Base-by-base conservation (phyloP, 805 yeast genomes). In the Candida alai region DNA sequence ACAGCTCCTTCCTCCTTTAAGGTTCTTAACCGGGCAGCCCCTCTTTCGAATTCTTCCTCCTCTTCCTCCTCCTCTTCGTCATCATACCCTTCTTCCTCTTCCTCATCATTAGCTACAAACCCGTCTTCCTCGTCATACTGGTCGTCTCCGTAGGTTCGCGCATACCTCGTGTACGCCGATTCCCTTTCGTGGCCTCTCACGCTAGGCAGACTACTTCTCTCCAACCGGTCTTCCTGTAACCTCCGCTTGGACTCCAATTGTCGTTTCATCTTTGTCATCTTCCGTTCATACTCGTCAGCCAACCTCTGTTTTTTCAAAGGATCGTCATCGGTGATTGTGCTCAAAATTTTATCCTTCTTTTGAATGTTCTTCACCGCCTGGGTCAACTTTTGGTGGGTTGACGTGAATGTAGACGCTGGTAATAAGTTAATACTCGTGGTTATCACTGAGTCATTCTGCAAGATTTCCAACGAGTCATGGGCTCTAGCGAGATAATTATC, bases 391-490 rank as follows among this genome's bases (percentile, higher is more conserved):
- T 76, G 72, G 57, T 90, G 97, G 3, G 95, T 82, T 34, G 75
- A 74, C 2, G 97, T 86, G 28, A 75, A 72, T n/a, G 94, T 86
- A 0, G 97, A 87, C 0, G 96, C 79, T 12, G 98, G 98, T 33
- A 88, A 76, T 36, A 93, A 76, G 54, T 81, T 82, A 49, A 86
- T 72, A 2, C 78, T 58, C 48, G 83, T 78, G 30, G 67, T 70
- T 36, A 93, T 63, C 15, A 76, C 60, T n/a, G 80, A 70, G 32
- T 84, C 78, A 14, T 84, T 73, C 48, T 79, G 80, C 48, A 87
- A 73, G 29, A 86, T 66, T 49, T 82, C 88, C 37, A 79, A 80
- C 27, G 73, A 76, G 36, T 81, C 82, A 49, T 82, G 84, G 20
- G 87, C 76, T 19, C 75, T 73, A 2, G 84, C 80, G 31, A 93